phyloP scores from a whole-genome alignment of 768 basidiomycete species.

The Hygrophorus pudorinus region DNA sequence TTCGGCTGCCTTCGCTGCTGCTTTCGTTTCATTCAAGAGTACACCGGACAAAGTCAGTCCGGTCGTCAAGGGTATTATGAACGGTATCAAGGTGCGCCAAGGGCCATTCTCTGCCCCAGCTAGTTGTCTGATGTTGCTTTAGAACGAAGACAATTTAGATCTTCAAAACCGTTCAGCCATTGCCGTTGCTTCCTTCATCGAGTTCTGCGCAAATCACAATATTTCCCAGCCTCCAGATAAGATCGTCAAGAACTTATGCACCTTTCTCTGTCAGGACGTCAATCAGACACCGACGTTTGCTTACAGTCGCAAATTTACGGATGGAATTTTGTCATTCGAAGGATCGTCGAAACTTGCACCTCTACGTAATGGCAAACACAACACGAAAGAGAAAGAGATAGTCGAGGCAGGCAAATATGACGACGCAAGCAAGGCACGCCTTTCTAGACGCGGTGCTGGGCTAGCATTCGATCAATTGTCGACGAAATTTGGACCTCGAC shows the following conservation, averaged over 20 bases:
- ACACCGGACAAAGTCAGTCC: conserved; percentile 93
- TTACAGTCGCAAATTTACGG: conserved; percentile 43
- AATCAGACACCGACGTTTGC: conserved; percentile 87
- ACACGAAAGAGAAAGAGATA: conserved; percentile 29
- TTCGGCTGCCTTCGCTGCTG: conserved; percentile 82
- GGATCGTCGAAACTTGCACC: conserved; percentile 23
- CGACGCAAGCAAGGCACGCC: conserved; percentile 50
- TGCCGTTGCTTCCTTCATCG: conserved; percentile 81
- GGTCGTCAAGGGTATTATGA: conserved; percentile 95
- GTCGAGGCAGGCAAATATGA: conserved; percentile 33
- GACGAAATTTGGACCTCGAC: conserved; percentile 54
- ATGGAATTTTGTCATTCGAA: conserved; percentile 75
- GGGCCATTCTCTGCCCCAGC: neutral
- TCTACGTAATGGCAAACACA: conserved; percentile 20
- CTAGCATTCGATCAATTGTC: conserved; percentile 78
- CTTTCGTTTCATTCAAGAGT: conserved; percentile 77
- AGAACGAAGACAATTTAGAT: conserved; percentile 85
- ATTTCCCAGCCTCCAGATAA: conserved; percentile 86
- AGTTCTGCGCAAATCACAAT: conserved; percentile 66
- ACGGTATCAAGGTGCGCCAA: conserved; percentile 78
- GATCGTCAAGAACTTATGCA: conserved; percentile 94
- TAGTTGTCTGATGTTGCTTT: conserved; percentile 1
- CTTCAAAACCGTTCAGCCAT: conserved; percentile 83
- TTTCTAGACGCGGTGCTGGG: conserved; percentile 80
- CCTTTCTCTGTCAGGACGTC: conserved; percentile 89